A percentile compares a stretch with the other conserved stretches of the same genome.
phyloP scores from a whole-genome alignment of 2,329 filamentous ascomycete species.

The Fusarium incarnatum region DNA sequence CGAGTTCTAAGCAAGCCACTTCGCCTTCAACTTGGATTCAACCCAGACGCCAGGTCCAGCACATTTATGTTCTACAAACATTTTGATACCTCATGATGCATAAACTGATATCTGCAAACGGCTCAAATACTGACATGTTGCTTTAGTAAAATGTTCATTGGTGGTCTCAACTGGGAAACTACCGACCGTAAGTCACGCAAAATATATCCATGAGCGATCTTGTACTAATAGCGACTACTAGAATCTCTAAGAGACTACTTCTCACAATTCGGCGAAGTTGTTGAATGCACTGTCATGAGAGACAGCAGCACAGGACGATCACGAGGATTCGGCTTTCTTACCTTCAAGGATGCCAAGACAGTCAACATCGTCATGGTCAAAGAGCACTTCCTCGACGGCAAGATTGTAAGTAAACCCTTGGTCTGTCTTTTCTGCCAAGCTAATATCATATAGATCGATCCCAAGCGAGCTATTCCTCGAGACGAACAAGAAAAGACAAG shows the following conservation, averaged over 20 bases:
- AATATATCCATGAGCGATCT: neutral
- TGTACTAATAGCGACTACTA: slow-evolving; percentile 54
- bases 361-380: slow-evolving; percentile 99
- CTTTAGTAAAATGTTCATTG: slow-evolving; percentile 98
- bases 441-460: slow-evolving; percentile 79
- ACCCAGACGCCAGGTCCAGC: slow-evolving; percentile 21
- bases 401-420: slow-evolving; percentile 78
- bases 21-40: slow-evolving; percentile 31
- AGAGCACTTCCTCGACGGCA: slow-evolving; percentile 96
- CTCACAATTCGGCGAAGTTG: slow-evolving; percentile 95
- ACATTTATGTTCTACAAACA: slow-evolving; percentile 12
- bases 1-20: slow-evolving; percentile 41
- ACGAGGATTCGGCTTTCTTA: slow-evolving; percentile 95
- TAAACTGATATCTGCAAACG: slow-evolving; percentile 2
- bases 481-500: slow-evolving; percentile 98
- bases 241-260: slow-evolving; percentile 98
- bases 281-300: slow-evolving; percentile 99
- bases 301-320: slow-evolving; percentile 94
- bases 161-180: slow-evolving; percentile 98
- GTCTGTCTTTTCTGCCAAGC: neutral
- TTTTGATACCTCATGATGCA: slow-evolving; percentile 14
- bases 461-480: slow-evolving; percentile 94
- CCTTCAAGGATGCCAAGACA: slow-evolving; percentile 96
- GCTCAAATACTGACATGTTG: slow-evolving; percentile 35
- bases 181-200: slow-evolving; percentile 82